Evolutionary conservation across 1,139 yeast species (phyloP).

Genomic region (Debaryomyces sp.): DNA sequence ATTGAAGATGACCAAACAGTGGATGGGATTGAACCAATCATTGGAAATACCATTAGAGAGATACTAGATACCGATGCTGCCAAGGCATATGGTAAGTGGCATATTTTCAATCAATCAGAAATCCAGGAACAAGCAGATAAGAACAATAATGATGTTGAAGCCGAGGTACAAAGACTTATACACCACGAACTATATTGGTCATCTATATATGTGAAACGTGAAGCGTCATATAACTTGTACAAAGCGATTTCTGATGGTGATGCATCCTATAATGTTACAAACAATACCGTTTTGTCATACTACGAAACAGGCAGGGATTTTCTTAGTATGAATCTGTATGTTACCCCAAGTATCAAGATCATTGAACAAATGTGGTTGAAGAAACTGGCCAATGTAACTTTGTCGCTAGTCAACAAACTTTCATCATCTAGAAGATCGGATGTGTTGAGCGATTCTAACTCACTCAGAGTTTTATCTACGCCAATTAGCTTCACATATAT

Average conservation of each 20-base stretch:
- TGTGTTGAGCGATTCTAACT: slow-evolving; percentile 16
- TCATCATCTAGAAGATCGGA: slow-evolving; percentile 13
- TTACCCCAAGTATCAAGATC: slow-evolving; percentile 24
- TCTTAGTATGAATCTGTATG: slow-evolving; percentile 28
- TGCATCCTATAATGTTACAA: slow-evolving; percentile 27
- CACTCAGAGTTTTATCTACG: slow-evolving; percentile 27
- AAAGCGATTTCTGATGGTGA: slow-evolving; percentile 31
- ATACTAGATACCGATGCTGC: slow-evolving; percentile 24
- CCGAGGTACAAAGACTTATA: slow-evolving; percentile 35
- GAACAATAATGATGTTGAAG: slow-evolving; percentile 32
- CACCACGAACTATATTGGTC: slow-evolving; percentile 52
- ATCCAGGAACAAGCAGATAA: slow-evolving; percentile 30
- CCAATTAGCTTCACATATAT: slow-evolving; percentile 38
- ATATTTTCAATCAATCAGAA: slow-evolving; percentile 27
- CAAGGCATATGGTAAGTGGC: slow-evolving; percentile 42
- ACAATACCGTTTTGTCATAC: slow-evolving; percentile 24
- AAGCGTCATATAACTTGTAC: slow-evolving; percentile 37
- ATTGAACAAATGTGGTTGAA: slow-evolving; percentile 25
- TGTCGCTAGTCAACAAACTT: slow-evolving; percentile 1
- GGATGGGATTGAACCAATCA: slow-evolving; percentile 31
- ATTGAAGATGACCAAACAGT: slow-evolving; percentile 36
- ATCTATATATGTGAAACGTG: slow-evolving; percentile 41
- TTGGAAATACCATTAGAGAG: slow-evolving; percentile 30
- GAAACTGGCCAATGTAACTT: slow-evolving; percentile 12
- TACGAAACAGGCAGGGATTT: slow-evolving; percentile 50